Conservation (phyloP, 768 basidiomycete genomes). For the Rhizopogon vinicolor region DNA sequence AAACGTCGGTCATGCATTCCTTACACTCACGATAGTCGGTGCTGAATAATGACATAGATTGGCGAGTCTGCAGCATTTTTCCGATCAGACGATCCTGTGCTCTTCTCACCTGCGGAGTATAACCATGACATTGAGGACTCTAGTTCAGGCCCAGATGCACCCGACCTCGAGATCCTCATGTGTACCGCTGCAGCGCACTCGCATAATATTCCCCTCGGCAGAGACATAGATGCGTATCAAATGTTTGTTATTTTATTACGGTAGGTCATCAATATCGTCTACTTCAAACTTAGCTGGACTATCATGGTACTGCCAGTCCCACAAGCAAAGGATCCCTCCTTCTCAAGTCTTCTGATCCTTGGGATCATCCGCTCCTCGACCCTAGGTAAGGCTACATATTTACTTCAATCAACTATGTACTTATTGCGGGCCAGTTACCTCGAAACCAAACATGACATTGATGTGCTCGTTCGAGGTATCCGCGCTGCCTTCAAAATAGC, state of each 20-base stretch:
- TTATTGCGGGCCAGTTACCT: slow-evolving; percentile 32
- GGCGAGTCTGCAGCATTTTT: slow-evolving; percentile 28
- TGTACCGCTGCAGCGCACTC: not conserved
- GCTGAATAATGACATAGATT: slow-evolving; percentile 10
- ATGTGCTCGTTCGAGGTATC: slow-evolving; percentile 36
- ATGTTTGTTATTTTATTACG: slow-evolving; percentile 19
- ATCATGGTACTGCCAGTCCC: slow-evolving; percentile 26
- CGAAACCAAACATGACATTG: slow-evolving; percentile 34
- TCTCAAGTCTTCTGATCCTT: slow-evolving; percentile 36
- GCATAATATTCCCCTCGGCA: not conserved
- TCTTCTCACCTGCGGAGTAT: slow-evolving; percentile 28
- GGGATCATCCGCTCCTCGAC: slow-evolving; percentile 39
- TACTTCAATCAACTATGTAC: slow-evolving; percentile 13
- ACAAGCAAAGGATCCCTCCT: slow-evolving; percentile 37
- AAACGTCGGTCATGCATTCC: slow-evolving; percentile 37
- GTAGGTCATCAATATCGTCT: slow-evolving; percentile 8
- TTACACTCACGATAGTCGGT: not conserved
- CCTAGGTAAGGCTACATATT: slow-evolving; percentile 29
- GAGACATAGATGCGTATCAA: slow-evolving; percentile 13
- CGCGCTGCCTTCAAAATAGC: slow-evolving; percentile 33
- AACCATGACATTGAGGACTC: slow-evolving; percentile 20
- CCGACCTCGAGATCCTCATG: slow-evolving; percentile 24
- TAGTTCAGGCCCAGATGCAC: slow-evolving; percentile 24
- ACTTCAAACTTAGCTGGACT: not conserved
- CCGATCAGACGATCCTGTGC: slow-evolving; percentile 23